Evolutionary conservation across 2,329 filamentous ascomycete species (phyloP).

Genomic region (Colletotrichum sp.): DNA sequence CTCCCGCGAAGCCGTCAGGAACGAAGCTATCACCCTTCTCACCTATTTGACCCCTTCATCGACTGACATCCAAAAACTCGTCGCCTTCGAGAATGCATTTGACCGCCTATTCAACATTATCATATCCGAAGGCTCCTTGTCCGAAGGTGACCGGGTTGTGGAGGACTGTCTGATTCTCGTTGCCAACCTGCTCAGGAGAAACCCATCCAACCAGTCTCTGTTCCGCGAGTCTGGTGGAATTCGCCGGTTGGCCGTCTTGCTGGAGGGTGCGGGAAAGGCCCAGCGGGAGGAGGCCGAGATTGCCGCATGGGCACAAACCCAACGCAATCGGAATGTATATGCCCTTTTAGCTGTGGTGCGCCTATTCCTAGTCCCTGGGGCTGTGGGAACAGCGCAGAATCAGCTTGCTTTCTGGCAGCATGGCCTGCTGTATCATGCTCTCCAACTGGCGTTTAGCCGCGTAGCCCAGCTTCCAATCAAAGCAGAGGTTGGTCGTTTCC

Average conservation of each 20-base stretch:
- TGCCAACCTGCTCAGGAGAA: conserved; percentile 86
- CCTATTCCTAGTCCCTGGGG: conserved; percentile 84
- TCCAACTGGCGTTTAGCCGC: conserved; percentile 82
- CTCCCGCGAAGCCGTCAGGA: conserved; percentile 82
- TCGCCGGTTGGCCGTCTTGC: conserved; percentile 70
- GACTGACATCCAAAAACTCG: conserved; percentile 89
- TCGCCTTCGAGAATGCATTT: conserved; percentile 94
- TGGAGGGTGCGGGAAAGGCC: conserved; percentile 64
- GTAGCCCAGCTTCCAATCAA: conserved; percentile 78
- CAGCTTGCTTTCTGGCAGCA: conserved; percentile 86
- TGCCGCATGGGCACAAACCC: conserved; percentile 76
- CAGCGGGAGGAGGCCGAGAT: conserved; percentile 63
- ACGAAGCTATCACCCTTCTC: conserved; percentile 85
- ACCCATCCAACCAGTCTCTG: conserved; percentile 89
- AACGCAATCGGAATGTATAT: conserved; percentile 90
- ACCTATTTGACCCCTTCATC: conserved; percentile 89
- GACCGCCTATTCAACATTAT: conserved; percentile 86
- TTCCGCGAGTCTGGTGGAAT: conserved; percentile 92
- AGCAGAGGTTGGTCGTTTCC: conserved; percentile 66
- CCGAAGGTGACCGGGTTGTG: conserved; percentile 83
- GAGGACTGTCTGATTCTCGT: conserved; percentile 93
- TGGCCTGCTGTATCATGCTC: conserved; percentile 77
- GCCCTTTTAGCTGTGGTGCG: conserved; percentile 86
- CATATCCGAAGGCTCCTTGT: conserved; percentile 78
- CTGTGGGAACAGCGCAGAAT: conserved; percentile 80